Evolutionary conservation across 108 stramenopile genomes (phyloP), one percentile per base, ranked within the genome.

Genomic region (Conticribra weissflogii): DNA sequence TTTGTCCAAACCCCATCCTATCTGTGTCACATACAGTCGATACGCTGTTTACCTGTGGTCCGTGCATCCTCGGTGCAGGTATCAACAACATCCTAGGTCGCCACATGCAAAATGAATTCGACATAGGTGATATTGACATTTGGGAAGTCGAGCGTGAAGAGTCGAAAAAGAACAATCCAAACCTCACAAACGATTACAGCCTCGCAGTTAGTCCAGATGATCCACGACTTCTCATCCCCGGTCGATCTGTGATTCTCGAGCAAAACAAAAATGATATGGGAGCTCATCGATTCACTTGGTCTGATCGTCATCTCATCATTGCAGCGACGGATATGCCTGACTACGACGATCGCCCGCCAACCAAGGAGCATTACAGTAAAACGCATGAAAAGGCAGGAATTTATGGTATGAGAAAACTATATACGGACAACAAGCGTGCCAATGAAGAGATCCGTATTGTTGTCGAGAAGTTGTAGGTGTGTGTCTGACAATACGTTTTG

Each of bases 211-310:
- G 50, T 2, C 66, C 73, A 19, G 66, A 74, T 45, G 73, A 74
- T 51, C 73, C 33, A 46, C 65, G 73, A 17, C 73, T 76, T 28
- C 44, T 70, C 16, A 78, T 89, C 48, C 92, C 92, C 22, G 92
- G 92, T 15, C 63, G 81, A 52, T 86, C 87, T 3, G 76, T 94
- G 45, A 83, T 94, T 64, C 68, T 94, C 56, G 41, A 85, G n/a
- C 88, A 88, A 57, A 83, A 94, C 76, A 94, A 94, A 61, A 81
- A 83, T 79, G 92, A 94, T 69, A 94, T 94, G 92, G 92, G 92
- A 16, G 84, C 86, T 15, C 92, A 94, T 78, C 85, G 92, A 18
- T 94, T 94, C 54, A 94, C 92, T n/a, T 83, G 87, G 54, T 3
- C 79, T 28, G 90, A 94, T 18, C 81, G 78, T 44, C 87, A 94